phyloP scores from a whole-genome alignment of 129 eudicot species.

The Centrapalus pauciflorus region DNA sequence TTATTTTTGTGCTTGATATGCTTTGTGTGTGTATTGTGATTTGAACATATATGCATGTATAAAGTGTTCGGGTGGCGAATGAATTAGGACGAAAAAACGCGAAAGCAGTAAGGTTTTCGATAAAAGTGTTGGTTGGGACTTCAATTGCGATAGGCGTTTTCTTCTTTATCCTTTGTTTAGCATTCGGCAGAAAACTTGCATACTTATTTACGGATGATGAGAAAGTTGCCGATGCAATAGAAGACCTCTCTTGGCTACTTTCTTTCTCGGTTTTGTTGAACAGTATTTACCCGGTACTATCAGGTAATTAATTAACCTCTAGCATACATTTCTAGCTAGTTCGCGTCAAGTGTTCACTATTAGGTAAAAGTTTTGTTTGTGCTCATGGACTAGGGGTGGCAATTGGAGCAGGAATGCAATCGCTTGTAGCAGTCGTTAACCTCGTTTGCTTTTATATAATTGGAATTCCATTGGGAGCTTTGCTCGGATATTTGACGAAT shows the following conservation, averaged over 20 bases:
- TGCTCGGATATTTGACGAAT: conserved; percentile 54
- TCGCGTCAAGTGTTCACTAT: too few species aligned
- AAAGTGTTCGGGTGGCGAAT: conserved; percentile 65
- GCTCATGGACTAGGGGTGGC: conserved; percentile 54
- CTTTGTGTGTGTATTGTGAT: too few species aligned
- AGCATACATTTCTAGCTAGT: neutral
- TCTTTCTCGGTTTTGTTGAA: conserved; percentile 50
- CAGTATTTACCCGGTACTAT: conserved; percentile 61
- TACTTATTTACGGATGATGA: conserved; percentile 44
- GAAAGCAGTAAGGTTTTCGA: conserved; percentile 52
- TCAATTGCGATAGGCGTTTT: conserved; percentile 41
- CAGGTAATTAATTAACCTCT: conserved; percentile 35
- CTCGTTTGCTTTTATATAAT: conserved; percentile 50
- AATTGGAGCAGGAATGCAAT: conserved; percentile 66
- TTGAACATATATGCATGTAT: neutral
- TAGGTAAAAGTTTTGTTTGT: neutral
- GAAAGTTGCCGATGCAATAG: conserved; percentile 39
- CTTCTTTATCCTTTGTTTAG: conserved; percentile 41
- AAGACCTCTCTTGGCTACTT: conserved; percentile 45
- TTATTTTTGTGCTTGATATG: too few species aligned
- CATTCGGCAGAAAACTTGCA: conserved; percentile 40
- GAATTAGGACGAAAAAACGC: conserved; percentile 66
- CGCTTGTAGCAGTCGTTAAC: conserved; percentile 51
- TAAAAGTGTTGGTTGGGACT: conserved; percentile 43
- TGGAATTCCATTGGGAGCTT: conserved; percentile 55